Evolutionary conservation across 371 early-diverging fungal species (phyloP).

Genomic region (Circinella minor): DNA sequence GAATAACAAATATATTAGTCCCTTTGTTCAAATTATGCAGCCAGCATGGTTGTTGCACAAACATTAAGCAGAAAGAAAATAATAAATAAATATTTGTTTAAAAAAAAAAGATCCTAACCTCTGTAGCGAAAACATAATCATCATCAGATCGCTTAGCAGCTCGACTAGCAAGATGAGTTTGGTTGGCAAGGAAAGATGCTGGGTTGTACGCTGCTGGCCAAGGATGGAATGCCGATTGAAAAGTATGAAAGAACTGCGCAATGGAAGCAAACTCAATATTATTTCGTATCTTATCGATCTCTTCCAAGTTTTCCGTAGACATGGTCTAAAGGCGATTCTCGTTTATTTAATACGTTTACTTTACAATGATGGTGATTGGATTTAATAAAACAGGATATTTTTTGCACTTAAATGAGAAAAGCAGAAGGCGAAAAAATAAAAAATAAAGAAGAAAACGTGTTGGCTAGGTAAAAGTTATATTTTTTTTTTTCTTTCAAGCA

Average conservation of each 20-base stretch:
- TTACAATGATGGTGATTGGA: not conserved
- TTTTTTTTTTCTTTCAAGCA: no score
- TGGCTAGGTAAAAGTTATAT: no score
- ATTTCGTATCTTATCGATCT: constrained; percentile 40
- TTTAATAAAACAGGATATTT: not conserved
- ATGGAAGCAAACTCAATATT: constrained; percentile 56
- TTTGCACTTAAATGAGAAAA: not conserved
- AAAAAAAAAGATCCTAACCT: constrained; percentile 23
- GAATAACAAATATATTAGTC: not conserved
- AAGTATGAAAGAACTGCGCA: constrained; percentile 50
- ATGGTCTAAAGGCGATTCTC: constrained; percentile 5
- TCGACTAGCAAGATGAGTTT: not conserved
- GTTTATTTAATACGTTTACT: not conserved
- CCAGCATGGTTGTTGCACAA: constrained; percentile 27
- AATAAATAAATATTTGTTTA: not conserved
- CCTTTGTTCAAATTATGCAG: constrained; percentile 19
- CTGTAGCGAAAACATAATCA: constrained; percentile 32
- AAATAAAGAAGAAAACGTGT: no score
- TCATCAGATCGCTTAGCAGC: constrained; percentile 21
- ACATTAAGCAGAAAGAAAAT: constrained; percentile 19
- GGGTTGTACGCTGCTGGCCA: constrained; percentile 34
- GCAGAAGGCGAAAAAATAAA: no score
- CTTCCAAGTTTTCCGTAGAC: constrained; percentile 20
- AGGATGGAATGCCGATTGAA: constrained; percentile 47
- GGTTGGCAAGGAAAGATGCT: constrained; percentile 15